phyloP scores from a whole-genome alignment of 1,284 basidiomycete species.

The Ustilago hordei region DNA sequence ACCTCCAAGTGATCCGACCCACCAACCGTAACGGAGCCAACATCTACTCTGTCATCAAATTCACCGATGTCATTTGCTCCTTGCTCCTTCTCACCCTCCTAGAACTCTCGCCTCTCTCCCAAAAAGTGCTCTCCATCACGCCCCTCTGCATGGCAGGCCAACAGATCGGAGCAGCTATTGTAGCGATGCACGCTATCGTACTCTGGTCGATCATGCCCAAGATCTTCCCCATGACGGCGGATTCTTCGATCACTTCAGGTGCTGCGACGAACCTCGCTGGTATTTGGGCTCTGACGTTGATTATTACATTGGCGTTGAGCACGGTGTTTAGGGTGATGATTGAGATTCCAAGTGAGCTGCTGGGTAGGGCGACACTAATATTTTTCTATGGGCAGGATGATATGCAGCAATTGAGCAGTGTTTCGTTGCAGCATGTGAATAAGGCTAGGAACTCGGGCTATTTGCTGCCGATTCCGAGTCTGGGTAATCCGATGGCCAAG shows the following conservation, averaged over 20 bases:
- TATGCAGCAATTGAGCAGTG: conserved; percentile 30
- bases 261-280: conserved; percentile 36
- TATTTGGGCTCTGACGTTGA: conserved; percentile 46
- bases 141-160: conserved; percentile 47
- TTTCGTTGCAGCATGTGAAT: conserved; percentile 29
- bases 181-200: conserved; percentile 38
- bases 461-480: conserved; percentile 34
- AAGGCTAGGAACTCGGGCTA: conserved; percentile 38
- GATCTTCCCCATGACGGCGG: conserved; percentile 40
- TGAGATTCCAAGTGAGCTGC: conserved; percentile 45
- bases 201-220: conserved; percentile 48
- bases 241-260: conserved; percentile 17
- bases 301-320: conserved; percentile 36
- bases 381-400: conserved; percentile 49
- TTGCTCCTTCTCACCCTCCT: conserved; percentile 30
- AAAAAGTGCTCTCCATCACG: conserved; percentile 14
- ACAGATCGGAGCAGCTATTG: conserved; percentile 42
- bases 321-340: conserved; percentile 30
- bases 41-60: conserved; percentile 41
- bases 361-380: conserved; percentile 45
- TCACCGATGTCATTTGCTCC: conserved; percentile 41
- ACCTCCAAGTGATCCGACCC: conserved; percentile 39
- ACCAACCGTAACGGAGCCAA: conserved; percentile 26
- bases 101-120: conserved; percentile 28
- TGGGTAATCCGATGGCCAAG: conserved; percentile 53